Evolutionary conservation across 768 basidiomycete species (phyloP).

Genomic region (Holtermanniella nyarrowii): DNA sequence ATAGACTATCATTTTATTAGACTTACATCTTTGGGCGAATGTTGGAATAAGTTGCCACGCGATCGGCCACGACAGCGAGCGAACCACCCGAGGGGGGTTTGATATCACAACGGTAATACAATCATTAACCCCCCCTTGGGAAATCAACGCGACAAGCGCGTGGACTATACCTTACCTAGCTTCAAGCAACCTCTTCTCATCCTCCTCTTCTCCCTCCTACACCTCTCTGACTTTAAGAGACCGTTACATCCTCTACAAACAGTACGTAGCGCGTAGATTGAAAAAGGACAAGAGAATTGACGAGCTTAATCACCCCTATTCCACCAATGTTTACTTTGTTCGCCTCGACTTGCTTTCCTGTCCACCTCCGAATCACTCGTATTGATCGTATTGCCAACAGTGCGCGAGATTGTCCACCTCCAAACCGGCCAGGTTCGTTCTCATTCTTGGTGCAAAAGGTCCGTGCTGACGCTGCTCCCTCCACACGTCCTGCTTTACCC

Average conservation of each 20-base stretch:
- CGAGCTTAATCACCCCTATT: neutral
- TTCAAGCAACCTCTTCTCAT: neutral
- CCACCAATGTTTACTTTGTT: neutral
- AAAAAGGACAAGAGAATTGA: too few relatives aligned
- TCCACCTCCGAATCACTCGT: neutral
- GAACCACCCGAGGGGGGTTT: neutral
- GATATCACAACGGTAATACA: neutral
- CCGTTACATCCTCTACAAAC: too few relatives aligned
- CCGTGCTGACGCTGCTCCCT: neutral
- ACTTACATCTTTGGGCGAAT: too few relatives aligned
- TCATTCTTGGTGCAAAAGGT: neutral
- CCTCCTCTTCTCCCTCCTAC: neutral
- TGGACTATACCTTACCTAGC: neutral
- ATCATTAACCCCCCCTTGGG: neutral
- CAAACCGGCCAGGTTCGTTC: slow-evolving; percentile 87
- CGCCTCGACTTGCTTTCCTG: neutral
- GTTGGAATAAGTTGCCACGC: neutral
- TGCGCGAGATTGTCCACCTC: slow-evolving; percentile 94
- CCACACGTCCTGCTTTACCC: neutral
- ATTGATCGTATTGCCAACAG: slow-evolving; percentile 17
- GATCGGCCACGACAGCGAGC: neutral
- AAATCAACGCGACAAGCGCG: neutral
- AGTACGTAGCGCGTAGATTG: too few relatives aligned
- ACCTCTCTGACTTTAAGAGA: neutral
- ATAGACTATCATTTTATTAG: too few relatives aligned